These are phyloP conservation scores for Pachysandra terminalis DNA, from an alignment of 164 flowering plant genomes.

Conservation along the genomic window DNA sequence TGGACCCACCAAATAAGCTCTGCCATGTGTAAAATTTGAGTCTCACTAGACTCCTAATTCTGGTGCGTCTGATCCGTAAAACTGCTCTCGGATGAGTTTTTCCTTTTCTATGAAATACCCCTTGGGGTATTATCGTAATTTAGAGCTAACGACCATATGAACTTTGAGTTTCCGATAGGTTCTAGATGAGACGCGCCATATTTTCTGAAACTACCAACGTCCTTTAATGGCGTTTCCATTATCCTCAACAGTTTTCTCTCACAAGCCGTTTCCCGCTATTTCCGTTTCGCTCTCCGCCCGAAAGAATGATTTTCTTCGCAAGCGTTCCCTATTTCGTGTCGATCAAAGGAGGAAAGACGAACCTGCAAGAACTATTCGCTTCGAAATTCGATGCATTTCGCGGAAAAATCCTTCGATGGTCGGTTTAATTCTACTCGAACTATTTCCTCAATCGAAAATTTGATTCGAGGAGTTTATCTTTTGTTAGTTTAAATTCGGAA, in stretches of 20 bases:
- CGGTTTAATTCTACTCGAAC: conserved; percentile 6
- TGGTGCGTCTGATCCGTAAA: no score
- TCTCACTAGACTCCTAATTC: no score
- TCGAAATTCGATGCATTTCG: conserved; percentile 22
- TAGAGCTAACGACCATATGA: not conserved
- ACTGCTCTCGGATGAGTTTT: no score
- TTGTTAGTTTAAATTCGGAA: not conserved
- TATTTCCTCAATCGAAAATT: not conserved
- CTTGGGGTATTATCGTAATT: conserved; percentile 2
- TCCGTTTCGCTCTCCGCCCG: conserved; percentile 10
- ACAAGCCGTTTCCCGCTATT: conserved; percentile 6
- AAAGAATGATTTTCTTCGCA: conserved; percentile 15
- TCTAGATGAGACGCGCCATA: conserved; percentile 52
- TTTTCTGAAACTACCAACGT: conserved; percentile 20
- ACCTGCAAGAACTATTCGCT: conserved; percentile 4
- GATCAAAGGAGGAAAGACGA: conserved; percentile 1
- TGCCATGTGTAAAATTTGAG: no score
- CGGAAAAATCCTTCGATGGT: conserved; percentile 21
- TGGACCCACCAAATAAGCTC: no score
- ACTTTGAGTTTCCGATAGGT: conserved; percentile 17
- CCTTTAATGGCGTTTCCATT: conserved; percentile 42
- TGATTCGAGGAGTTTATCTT: not conserved
- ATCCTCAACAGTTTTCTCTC: conserved; percentile 29
- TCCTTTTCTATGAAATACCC: no score
- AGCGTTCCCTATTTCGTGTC: conserved; percentile 12